Evolutionary conservation across 805 yeast genomes (phyloP).

Genomic region (Naumovozyma baii): DNA sequence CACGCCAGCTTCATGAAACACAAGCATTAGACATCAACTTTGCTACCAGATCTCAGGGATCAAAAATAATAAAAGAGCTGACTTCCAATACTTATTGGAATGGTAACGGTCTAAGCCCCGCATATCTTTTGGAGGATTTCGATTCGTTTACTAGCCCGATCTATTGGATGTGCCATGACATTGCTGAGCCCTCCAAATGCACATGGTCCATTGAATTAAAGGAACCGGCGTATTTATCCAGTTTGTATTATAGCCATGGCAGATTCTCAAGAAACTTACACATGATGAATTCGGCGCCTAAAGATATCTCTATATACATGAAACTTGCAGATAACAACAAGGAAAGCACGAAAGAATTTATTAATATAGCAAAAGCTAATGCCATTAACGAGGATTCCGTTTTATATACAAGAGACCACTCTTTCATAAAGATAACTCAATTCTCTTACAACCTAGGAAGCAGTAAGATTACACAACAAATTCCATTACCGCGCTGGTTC

Average conservation of each 20-base stretch:
- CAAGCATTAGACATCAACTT: slow-evolving; percentile 14
- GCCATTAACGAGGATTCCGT: background rate
- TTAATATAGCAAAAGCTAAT: slow-evolving; percentile 10
- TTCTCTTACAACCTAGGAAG: slow-evolving; percentile 20
- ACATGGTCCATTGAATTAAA: slow-evolving; percentile 31
- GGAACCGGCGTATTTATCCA: slow-evolving; percentile 32
- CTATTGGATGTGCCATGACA: slow-evolving; percentile 25
- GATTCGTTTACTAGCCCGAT: slow-evolving; percentile 15
- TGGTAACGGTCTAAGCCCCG: slow-evolving; percentile 21
- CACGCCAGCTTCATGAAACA: background rate
- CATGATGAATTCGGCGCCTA: slow-evolving; percentile 34
- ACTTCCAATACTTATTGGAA: slow-evolving; percentile 28
- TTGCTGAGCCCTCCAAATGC: slow-evolving; percentile 19
- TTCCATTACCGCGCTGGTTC: slow-evolving; percentile 26
- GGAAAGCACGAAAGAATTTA: slow-evolving; percentile 5
- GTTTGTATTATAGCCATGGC: slow-evolving; percentile 30
- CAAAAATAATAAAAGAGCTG: slow-evolving; percentile 30
- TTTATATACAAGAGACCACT: slow-evolving; percentile 8
- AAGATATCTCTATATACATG: slow-evolving; percentile 26
- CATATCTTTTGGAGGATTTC: slow-evolving; percentile 19
- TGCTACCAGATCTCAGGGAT: slow-evolving; percentile 30
- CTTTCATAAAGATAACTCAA: slow-evolving; percentile 22
- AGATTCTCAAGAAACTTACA: slow-evolving; percentile 30
- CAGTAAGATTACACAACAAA: slow-evolving; percentile 22
- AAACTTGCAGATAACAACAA: slow-evolving; percentile 10